Evolutionary conservation across 495 filamentous ascomycete species (phyloP), one percentile per base, ranked within the genome.

Genomic region (Hypoxylon lenormandii): DNA sequence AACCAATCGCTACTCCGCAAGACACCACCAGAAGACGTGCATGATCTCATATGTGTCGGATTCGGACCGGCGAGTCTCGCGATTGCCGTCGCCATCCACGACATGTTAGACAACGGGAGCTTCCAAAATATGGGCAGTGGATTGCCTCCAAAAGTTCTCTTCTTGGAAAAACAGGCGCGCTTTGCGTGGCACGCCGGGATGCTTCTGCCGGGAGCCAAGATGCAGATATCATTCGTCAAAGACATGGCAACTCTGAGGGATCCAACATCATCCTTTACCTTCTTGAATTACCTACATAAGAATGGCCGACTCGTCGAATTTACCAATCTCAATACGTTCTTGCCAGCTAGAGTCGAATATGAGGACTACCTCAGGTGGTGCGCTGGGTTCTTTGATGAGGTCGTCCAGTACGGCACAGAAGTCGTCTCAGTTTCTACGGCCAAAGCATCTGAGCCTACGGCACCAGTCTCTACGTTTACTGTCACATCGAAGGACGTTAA

Each of bases 181-280:
- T 98, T 97, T 72, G 86, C 88, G 50, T 97, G 94, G 94, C 94
- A 98, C 77, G 87, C 90, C 2, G 94, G 94, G 36, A 98, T 98
- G 94, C 85, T 97, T 56, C 86, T 98, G 0, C 92, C 93, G 0
- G 92, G 92, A 47, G 91, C 93, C 11, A 91, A 90, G 75, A 98
- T 98, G 94, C 94, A 98, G 77, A 97, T 98, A 61, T 94, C 92
- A 30, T 98, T 97, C 83, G 83, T 98, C 78, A 98, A 98, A 81
- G 95, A 97, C 72, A 84, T 98, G 60, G 94, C 95, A 10, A 95
- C 92, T 7, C 79, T 97, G 45, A 85, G 94, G 38, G 88, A 97
- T 67, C 94, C 94, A 2, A 88, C 90, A 60, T 96, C 92, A 54
- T 83, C 93, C 68, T 98, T 97, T 80, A 97, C 94, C 4, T 98